Base-by-base conservation (phyloP, 306 rosid species). In the Calophaca sinica region DNA sequence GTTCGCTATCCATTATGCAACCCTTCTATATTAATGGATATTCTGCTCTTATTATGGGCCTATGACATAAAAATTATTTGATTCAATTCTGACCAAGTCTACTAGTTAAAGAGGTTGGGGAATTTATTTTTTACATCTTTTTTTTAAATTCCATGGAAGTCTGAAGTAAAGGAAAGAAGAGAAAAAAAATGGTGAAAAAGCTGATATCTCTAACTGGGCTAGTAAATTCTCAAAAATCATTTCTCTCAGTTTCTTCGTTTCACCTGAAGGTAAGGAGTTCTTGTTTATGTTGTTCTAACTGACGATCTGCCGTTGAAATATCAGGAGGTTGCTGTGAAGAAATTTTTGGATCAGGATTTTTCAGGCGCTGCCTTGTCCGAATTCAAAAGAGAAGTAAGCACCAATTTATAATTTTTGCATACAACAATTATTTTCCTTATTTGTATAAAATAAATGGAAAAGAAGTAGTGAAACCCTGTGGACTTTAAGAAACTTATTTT, bases 261-360 rank as follows among this genome's bases (percentile, higher is more conserved):
- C 67, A 3, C 48, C 11, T 32, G 42, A 69, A 53, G 33, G 33
- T 54, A 66, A 73, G 39, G 35, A 69, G 62, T 70, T 74, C 13
- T 58, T 31, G 29, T 33, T 59, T 77, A 65, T 81, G 50, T 52
- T 45, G 53, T 81, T 83, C 70, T 82, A 64, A 68, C 70, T 78
- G 79, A 41, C 70, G 66, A 68, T 79, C 64, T 72, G 31, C 84
- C 67, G 62, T 79, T 84, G 81, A 76, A 75, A 64, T 81, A 69
- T 63, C 89, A 96, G 99, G 99, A 96, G 85, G 99, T 96, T 80
- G 99, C 98, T 62, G 99, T 96, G 84, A 96, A 96, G 87, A 96
- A 96, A 84, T 96, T 96, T 83, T 84, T 96, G 76, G 99, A 96
- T 85, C 99, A 96, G 87, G 99, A 96, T 79, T 96, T 96, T 80